Conservation (phyloP, 495 filamentous ascomycete genomes). For the Talaromyces stipitatus region DNA sequence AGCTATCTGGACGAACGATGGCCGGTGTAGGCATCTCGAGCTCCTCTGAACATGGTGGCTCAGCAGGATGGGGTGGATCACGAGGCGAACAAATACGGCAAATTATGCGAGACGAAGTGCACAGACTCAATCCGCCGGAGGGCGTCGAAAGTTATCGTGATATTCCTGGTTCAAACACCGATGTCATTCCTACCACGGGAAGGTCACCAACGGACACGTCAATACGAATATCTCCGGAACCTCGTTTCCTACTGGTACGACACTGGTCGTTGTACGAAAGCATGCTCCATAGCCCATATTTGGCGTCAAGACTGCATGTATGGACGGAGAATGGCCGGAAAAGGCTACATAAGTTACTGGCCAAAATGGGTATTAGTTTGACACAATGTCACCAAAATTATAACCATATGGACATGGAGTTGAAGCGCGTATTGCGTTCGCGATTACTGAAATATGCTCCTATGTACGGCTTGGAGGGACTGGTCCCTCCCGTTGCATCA, state of each 20-base stretch:
- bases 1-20: slow-evolving; percentile 80
- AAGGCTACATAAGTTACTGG: slow-evolving; percentile 87
- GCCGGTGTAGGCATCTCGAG: slow-evolving; percentile 71
- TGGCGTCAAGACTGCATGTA: slow-evolving; percentile 85
- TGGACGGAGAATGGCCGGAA: slow-evolving; percentile 89
- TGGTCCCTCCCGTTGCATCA: slow-evolving; percentile 66
- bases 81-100: slow-evolving; percentile 78
- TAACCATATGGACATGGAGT: slow-evolving; percentile 96
- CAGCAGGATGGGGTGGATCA: slow-evolving; percentile 72
- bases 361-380: slow-evolving; percentile 95
- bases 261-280: slow-evolving; percentile 98
- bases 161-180: slow-evolving; percentile 51
- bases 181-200: slow-evolving; percentile 81
- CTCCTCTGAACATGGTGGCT: slow-evolving; percentile 45
- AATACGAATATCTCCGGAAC: slow-evolving; percentile 90
- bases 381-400: slow-evolving; percentile 92
- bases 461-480: slow-evolving; percentile 82
- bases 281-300: slow-evolving; percentile 94
- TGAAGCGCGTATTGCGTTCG: slow-evolving; percentile 81
- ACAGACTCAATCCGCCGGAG: slow-evolving; percentile 83
- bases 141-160: slow-evolving; percentile 47
- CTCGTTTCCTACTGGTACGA: slow-evolving; percentile 83
- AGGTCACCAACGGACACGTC: slow-evolving; percentile 82
- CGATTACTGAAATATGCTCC: slow-evolving; percentile 84
- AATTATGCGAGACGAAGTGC: slow-evolving; percentile 86